A percentile compares a stretch with the other conserved stretches of the same genome.
These are phyloP conservation scores for Backusella macrospora DNA, from an alignment of 192 early-diverging fungal species.

Conservation along the genomic window DNA sequence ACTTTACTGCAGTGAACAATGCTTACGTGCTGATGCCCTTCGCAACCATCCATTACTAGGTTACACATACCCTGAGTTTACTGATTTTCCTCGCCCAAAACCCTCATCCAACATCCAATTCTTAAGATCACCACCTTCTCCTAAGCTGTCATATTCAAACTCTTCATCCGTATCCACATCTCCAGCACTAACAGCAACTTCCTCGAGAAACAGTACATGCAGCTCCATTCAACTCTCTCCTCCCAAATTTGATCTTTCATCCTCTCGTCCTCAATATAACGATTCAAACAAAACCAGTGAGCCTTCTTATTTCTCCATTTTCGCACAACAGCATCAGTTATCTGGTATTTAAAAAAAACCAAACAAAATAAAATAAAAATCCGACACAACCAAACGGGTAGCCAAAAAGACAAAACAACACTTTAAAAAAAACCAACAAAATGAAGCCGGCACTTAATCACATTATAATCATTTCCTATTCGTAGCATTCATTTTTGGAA, in stretches of 20 bases:
- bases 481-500: slow-evolving; percentile 3
- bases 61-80: slow-evolving; percentile 40
- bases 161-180: not conserved
- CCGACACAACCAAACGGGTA: not conserved
- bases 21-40: slow-evolving; percentile 38
- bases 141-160: not conserved
- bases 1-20: slow-evolving; percentile 42
- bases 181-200: slow-evolving; percentile 7
- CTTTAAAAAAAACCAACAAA: not conserved
- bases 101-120: not conserved
- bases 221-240: not conserved
- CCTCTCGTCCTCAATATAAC: not conserved
- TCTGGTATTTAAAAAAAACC: not conserved
- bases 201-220: slow-evolving; percentile 8
- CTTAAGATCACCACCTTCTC: not conserved
- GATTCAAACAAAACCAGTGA: not conserved
- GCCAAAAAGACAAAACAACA: not conserved
- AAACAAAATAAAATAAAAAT: not conserved
- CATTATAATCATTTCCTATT: not conserved
- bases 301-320: slow-evolving; percentile 1
- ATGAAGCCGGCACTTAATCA: not conserved
- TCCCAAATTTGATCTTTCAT: not conserved
- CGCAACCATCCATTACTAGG: slow-evolving; percentile 39
- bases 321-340: not conserved
- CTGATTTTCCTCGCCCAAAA: slow-evolving; percentile 41